Conservation (phyloP, 768 basidiomycete genomes). For the Suillus tomentosus region DNA sequence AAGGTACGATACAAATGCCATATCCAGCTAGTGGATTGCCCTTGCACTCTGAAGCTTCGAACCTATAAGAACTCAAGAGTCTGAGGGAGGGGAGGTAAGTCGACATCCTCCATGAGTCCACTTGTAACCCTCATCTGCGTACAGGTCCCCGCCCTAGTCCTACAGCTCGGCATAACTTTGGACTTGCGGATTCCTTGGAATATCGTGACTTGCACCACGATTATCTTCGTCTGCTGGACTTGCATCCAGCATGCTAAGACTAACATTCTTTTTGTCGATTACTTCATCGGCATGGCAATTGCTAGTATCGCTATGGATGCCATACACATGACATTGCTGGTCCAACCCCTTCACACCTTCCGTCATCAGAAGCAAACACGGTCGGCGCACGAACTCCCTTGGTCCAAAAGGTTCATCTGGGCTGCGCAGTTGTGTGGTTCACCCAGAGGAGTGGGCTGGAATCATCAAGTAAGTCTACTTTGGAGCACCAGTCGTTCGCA, state of each 20-base stretch:
- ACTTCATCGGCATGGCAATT: conserved; percentile 10
- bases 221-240: background rate
- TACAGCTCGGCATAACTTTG: background rate
- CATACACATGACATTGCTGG: conserved; percentile 33
- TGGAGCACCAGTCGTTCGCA: conserved; percentile 18
- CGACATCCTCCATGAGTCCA: background rate
- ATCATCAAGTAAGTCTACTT: conserved; percentile 28
- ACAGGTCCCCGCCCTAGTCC: background rate
- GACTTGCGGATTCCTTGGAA: conserved; percentile 3
- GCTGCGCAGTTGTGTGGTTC: conserved; percentile 32
- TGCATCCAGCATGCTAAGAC: conserved; percentile 1
- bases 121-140: background rate
- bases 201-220: background rate
- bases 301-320: conserved; percentile 29
- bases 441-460: conserved; percentile 39
- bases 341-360: conserved; percentile 27
- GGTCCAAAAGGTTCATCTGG: conserved; percentile 32
- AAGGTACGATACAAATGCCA: background rate
- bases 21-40: too few relatives aligned
- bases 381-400: conserved; percentile 14
- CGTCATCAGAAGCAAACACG: conserved; percentile 20
- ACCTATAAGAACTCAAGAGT: background rate
- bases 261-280: conserved; percentile 4
- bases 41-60: background rate
- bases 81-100: background rate